These are phyloP conservation scores for Camelina neglecta DNA, from an alignment of 345 rosid species.

Conservation along the genomic window DNA sequence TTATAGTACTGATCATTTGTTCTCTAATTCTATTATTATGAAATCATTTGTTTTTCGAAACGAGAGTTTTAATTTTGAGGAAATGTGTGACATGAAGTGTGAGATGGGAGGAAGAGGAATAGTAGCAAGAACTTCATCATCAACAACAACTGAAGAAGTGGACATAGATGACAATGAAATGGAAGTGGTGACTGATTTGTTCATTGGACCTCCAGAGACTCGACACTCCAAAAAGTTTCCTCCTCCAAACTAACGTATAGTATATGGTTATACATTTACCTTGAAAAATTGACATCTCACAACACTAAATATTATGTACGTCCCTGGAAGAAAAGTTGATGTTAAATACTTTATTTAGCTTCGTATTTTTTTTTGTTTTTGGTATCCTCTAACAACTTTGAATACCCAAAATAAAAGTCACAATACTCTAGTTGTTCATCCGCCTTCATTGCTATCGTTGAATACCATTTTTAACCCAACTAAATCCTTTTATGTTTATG, in stretches of 20 bases:
- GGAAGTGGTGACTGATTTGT: conserved; percentile 83
- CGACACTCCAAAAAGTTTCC: conserved; percentile 42
- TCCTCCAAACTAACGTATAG: conserved; percentile 34
- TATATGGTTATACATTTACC: conserved; percentile 1
- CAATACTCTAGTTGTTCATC: not conserved
- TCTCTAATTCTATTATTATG: conserved; percentile 4
- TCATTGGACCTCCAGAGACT: conserved; percentile 69
- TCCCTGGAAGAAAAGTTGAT: not conserved
- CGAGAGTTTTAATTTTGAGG: conserved; percentile 14
- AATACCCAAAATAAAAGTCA: not conserved
- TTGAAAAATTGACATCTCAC: not conserved
- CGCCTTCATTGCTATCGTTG: too few species aligned
- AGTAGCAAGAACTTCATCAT: conserved; percentile 19
- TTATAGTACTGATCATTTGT: not conserved
- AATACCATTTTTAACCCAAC: too few species aligned
- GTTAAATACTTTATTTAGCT: conserved; percentile 5
- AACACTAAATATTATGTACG: not conserved
- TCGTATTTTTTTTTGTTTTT: not conserved
- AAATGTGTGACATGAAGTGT: conserved; percentile 47
- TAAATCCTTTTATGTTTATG: too few species aligned
- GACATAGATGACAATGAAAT: conserved; percentile 35
- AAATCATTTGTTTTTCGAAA: not conserved
- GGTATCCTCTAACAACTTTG: not conserved
- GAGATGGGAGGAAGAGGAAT: conserved; percentile 40
- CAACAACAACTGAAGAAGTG: conserved; percentile 29